Evolutionary conservation across 805 yeast genomes (phyloP), one percentile per base, ranked within the genome.

Genomic region (Candida ulmi): DNA sequence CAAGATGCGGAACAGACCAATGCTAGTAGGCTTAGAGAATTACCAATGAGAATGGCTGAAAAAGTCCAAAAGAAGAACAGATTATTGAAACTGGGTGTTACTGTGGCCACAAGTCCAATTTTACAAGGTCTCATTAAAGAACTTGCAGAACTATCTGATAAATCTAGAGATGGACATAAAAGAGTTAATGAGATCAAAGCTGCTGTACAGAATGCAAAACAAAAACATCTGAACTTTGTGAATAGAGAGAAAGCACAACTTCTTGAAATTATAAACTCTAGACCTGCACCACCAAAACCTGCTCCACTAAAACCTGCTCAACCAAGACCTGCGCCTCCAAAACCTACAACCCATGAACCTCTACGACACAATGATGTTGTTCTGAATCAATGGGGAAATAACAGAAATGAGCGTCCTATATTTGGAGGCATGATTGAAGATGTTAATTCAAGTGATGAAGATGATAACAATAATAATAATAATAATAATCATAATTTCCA

Each of bases 51-150:
- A 17, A 31, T 31, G 26, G 34, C n/a, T 3, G 34, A 31, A 19
- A 18, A 31, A 16, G 21, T 17, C 8, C 29, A 15, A n/a, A 31
- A 31, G 17, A 41, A 38, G 23, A 41, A 41, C 4, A 35, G 23
- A 35, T 15, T 41, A 4, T 29, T 26, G 17, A 41, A 27, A 29
- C 23, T 41, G 18, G 47, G 47, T 9, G 17, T 43, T 9, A 8
- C 24, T 2, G 18, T 25, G 7, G 17, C 17, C 11, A 42, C 23
- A 13, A 42, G 37, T 25, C 24, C 16, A 17, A 32, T 35, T 9
- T 18, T 44, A 17, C n/a, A 17, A n/a, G 28, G 29, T 8, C 15
- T 39, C 6, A 17, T 38, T 8, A 27, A 33, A 11, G 28, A 17
- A 11, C 28, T 44, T 13, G 32, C 32, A 5, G 34, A 30, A 4